Conservation (phyloP, 2,329 filamentous ascomycete species). For the Chaetomium globosum region DNA sequence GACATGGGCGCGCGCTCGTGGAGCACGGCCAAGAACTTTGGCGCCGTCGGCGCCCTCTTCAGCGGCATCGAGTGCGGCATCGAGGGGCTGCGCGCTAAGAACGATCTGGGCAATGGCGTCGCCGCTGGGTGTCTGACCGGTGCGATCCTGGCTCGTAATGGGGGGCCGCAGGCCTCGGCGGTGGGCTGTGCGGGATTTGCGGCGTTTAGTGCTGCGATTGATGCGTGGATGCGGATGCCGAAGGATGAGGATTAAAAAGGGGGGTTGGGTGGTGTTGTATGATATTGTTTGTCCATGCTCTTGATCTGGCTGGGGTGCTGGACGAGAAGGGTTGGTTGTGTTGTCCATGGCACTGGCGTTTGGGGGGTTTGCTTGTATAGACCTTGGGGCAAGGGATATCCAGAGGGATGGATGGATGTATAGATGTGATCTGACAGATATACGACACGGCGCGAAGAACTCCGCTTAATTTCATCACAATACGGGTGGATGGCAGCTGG, state of each 20-base stretch:
- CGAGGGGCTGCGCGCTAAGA: conserved; percentile 89
- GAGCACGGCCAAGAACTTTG: conserved; percentile 90
- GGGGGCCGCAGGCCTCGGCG: conserved; percentile 84
- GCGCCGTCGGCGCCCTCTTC: conserved; percentile 88
- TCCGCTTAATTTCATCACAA: conserved; percentile 23
- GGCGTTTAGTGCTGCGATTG: conserved; percentile 88
- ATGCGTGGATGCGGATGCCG: conserved; percentile 84
- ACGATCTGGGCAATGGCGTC: conserved; percentile 86
- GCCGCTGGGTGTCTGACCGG: conserved; percentile 89
- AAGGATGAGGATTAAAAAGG: conserved; percentile 53
- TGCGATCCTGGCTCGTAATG: conserved; percentile 81
- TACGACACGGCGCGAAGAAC: conserved; percentile 6
- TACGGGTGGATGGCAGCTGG: not conserved
- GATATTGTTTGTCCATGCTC: conserved; percentile 17
- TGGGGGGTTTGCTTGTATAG: conserved; percentile 22
- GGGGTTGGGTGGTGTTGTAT: conserved; percentile 14
- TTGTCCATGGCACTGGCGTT: conserved; percentile 41
- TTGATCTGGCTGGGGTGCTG: conserved; percentile 6
- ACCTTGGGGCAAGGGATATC: conserved; percentile 16
- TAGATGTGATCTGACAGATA: conserved; percentile 15
- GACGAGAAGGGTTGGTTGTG: conserved; percentile 30
- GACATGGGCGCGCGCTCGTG: conserved; percentile 89
- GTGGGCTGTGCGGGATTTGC: conserved; percentile 92
- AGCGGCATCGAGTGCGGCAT: conserved; percentile 93
- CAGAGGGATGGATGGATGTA: conserved; percentile 12